Conservation (phyloP, 176 grass and related monocot species). For the Oryza punctata region DNA sequence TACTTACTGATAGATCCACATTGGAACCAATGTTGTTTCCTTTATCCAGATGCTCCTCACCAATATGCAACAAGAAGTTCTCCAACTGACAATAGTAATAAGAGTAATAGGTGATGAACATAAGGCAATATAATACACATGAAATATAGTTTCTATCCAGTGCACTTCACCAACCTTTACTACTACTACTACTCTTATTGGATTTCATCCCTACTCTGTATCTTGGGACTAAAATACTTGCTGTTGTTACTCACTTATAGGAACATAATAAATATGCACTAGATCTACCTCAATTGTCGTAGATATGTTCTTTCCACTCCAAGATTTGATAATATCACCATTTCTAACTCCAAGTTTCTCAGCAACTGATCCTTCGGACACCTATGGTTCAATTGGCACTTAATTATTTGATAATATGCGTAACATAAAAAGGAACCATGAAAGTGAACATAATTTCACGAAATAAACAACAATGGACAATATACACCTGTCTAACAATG, state of each 20-base stretch:
- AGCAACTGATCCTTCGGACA: neutral
- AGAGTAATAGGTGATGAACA: neutral
- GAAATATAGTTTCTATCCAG: neutral
- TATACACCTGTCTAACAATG: slow-evolving; percentile 12
- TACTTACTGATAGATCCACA: neutral
- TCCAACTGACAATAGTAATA: neutral
- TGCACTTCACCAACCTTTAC: neutral
- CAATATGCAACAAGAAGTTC: neutral
- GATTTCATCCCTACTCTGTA: too few species aligned
- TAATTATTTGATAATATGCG: too few species aligned
- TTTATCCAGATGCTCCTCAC: neutral
- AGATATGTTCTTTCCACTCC: neutral
- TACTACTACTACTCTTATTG: neutral
- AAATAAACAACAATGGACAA: neutral
- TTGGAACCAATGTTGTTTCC: neutral
- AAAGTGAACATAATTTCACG: neutral
- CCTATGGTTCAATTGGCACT: neutral
- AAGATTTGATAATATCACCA: neutral
- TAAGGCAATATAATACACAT: neutral
- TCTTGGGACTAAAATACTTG: too few species aligned
- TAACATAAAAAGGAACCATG: neutral
- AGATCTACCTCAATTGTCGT: neutral
- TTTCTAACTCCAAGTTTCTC: neutral
- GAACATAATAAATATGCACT: too few species aligned
- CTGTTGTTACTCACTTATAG: too few species aligned